Percentiles rank a stretch among this genome's conserved stretches.
These are phyloP conservation scores for Globisporangium yorkense DNA, from an alignment of 352 stramenopile genomes.

Conservation along the genomic window DNA sequence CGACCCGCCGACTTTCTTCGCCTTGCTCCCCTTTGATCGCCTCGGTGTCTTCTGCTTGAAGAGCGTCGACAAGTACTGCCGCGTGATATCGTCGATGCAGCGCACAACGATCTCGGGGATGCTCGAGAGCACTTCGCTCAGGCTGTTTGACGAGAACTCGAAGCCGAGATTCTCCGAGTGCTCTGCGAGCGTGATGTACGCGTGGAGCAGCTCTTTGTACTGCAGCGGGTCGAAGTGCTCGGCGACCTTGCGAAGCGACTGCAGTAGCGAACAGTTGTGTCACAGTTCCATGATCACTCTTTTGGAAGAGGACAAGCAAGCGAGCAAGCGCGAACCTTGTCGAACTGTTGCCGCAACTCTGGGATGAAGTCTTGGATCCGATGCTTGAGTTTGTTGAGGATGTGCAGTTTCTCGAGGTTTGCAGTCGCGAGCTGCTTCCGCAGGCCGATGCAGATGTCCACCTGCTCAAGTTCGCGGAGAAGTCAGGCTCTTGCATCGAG, in stretches of 20 bases:
- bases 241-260: constrained; percentile 73
- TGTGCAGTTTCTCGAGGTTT: constrained; percentile 46
- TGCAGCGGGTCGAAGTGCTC: constrained; percentile 56
- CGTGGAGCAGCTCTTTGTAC: constrained; percentile 81
- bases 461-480: constrained; percentile 24
- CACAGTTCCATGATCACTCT: background rate
- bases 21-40: background rate
- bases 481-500: background rate
- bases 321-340: constrained; percentile 32
- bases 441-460: constrained; percentile 66
- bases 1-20: background rate
- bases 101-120: constrained; percentile 79
- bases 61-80: constrained; percentile 32
- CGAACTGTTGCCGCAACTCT: constrained; percentile 62
- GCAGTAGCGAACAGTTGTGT: background rate
- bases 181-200: constrained; percentile 73
- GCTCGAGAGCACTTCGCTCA: constrained; percentile 64
- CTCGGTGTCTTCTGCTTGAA: constrained; percentile 23
- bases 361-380: constrained; percentile 75
- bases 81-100: constrained; percentile 66
- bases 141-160: constrained; percentile 64
- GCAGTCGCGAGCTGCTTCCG: constrained; percentile 35
- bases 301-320: background rate
- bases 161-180: constrained; percentile 73
- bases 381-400: constrained; percentile 52